phyloP scores from a whole-genome alignment of 108 stramenopile genomes.

The Phaeodactylum tricornutum region DNA sequence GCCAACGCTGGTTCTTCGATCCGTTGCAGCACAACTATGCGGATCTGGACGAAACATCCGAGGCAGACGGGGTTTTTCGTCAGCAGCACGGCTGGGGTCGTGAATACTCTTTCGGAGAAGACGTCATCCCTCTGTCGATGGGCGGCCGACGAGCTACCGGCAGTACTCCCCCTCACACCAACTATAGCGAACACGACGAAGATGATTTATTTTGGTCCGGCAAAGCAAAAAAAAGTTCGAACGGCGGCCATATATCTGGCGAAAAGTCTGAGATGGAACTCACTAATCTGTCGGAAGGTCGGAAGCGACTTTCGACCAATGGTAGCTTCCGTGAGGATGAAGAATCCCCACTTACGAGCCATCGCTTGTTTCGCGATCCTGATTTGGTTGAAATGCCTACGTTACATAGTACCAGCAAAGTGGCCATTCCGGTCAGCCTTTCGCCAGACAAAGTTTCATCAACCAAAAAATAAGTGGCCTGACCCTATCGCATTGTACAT shows the following conservation, averaged over 20 bases:
- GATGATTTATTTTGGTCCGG: too few relatives aligned
- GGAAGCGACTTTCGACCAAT: neutral
- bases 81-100: neutral
- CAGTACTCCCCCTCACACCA: neutral
- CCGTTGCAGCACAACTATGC: conserved; percentile 19
- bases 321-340: neutral
- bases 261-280: neutral
- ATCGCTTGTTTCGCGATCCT: conserved; percentile 36
- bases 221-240: neutral
- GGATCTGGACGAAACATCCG: conserved; percentile 9
- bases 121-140: conserved; percentile 39
- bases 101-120: conserved; percentile 15
- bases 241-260: neutral
- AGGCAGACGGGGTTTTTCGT: conserved; percentile 1
- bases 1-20: conserved; percentile 44
- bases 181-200: neutral
- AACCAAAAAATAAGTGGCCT: too few relatives aligned
- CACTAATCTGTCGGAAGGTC: neutral
- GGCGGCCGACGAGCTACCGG: conserved; percentile 17
- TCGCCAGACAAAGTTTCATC: too few relatives aligned
- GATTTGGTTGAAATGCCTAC: conserved; percentile 44
- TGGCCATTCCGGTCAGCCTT: conserved; percentile 38
- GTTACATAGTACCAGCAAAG: conserved; percentile 32
- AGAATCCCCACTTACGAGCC: neutral
- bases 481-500: too few relatives aligned